Evolutionary conservation across 1,139 yeast genomes (phyloP).

Genomic region (Sugiyamaella xylanicola): DNA sequence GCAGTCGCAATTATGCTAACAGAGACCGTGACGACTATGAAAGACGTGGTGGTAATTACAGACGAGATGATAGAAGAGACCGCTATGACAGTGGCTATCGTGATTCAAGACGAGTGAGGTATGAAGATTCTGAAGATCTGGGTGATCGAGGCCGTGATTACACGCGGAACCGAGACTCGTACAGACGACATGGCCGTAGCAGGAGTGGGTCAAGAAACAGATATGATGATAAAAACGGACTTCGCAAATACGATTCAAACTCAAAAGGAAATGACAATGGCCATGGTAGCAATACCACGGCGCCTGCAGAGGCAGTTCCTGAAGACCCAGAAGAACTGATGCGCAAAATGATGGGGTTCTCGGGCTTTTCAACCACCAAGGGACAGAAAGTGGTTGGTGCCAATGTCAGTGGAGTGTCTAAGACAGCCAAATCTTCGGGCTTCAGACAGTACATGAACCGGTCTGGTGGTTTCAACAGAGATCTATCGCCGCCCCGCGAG

Average conservation of each 20-base stretch:
- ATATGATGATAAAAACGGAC: no score
- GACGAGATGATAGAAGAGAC: neutral
- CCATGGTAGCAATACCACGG: neutral
- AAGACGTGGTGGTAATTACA: neutral
- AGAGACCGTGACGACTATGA: neutral
- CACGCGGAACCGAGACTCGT: neutral
- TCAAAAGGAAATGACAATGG: neutral
- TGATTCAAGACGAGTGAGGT: neutral
- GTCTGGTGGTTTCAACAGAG: constrained; percentile 61
- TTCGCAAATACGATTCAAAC: no score
- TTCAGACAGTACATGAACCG: constrained; percentile 73
- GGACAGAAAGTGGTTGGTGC: constrained; percentile 53
- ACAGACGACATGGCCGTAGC: neutral
- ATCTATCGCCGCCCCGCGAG: constrained; percentile 52
- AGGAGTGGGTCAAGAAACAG: neutral
- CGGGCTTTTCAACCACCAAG: constrained; percentile 62
- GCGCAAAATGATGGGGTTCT: constrained; percentile 63
- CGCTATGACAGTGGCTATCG: constrained; percentile 1
- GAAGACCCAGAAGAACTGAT: constrained; percentile 34
- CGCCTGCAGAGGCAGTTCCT: neutral
- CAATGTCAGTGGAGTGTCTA: constrained; percentile 52
- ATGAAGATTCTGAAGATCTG: neutral
- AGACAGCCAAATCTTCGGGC: constrained; percentile 47
- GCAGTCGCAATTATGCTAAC: no score
- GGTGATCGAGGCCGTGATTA: constrained; percentile 1